These are phyloP conservation scores for Aurinia saxatilis DNA, from an alignment of 345 rosid species.

Conservation along the genomic window DNA sequence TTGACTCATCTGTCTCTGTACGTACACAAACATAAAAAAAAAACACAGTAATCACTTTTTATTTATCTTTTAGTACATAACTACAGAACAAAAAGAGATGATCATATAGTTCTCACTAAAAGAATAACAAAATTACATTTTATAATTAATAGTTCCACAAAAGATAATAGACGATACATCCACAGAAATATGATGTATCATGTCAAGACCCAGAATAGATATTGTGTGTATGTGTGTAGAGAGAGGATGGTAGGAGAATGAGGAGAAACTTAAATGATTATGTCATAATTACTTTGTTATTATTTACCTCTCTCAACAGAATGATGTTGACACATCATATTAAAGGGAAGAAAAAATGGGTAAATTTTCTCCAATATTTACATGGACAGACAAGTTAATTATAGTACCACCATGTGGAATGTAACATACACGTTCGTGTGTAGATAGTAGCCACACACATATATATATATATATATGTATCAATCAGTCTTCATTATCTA, in stretches of 20 bases:
- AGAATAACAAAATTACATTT: neutral
- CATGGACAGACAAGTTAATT: constrained; percentile 26
- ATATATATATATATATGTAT: too few species aligned
- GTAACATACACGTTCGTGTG: neutral
- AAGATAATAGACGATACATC: neutral
- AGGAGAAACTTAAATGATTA: constrained; percentile 34
- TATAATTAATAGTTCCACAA: neutral
- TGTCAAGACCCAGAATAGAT: constrained; percentile 24
- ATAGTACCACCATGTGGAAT: constrained; percentile 11
- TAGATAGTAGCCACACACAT: neutral
- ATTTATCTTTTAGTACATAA: neutral
- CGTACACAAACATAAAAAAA: too few species aligned
- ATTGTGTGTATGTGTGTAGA: constrained; percentile 14
- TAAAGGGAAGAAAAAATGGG: constrained; percentile 1
- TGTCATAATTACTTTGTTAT: constrained; percentile 32
- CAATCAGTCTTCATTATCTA: neutral
- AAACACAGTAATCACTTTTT: neutral
- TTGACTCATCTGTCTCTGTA: constrained; percentile 16
- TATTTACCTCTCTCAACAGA: constrained; percentile 27
- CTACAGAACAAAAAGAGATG: neutral
- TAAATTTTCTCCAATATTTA: constrained; percentile 12
- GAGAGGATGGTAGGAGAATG: constrained; percentile 26
- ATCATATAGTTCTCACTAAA: neutral
- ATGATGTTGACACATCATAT: constrained; percentile 29
- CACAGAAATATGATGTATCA: constrained; percentile 21